Evolutionary conservation across 257 asterid genomes (phyloP).

Genomic region (Scutellaria barbata): DNA sequence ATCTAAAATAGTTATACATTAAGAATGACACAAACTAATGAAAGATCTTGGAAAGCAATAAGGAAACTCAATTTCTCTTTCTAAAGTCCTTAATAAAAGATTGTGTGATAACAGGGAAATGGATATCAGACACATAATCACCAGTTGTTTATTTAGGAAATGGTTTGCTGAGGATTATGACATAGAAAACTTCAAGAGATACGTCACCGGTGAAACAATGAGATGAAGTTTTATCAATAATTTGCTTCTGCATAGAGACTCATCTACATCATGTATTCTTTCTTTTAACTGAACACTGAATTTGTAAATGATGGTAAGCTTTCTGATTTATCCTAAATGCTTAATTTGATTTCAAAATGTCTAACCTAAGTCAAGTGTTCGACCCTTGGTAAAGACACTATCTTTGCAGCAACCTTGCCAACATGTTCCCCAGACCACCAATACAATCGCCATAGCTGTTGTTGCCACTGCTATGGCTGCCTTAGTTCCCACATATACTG

Average conservation of each 20-base stretch:
- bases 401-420: slow-evolving; percentile 65
- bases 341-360: slow-evolving; percentile 56
- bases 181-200: slow-evolving; percentile 4
- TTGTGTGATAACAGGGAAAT: slow-evolving; percentile 1
- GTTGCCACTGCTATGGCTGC: slow-evolving; percentile 77
- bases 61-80: slow-evolving; percentile 1
- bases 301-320: slow-evolving; percentile 35
- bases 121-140: neutral
- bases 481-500: slow-evolving; percentile 63
- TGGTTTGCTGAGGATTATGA: neutral
- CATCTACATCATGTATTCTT: slow-evolving; percentile 25
- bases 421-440: slow-evolving; percentile 75
- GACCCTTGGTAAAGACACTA: slow-evolving; percentile 72
- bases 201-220: slow-evolving; percentile 26
- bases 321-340: slow-evolving; percentile 43
- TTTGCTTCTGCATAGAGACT: slow-evolving; percentile 23
- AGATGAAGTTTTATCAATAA: slow-evolving; percentile 20
- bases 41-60: neutral
- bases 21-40: slow-evolving; percentile 11
- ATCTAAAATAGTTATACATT: neutral
- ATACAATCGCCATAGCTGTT: slow-evolving; percentile 68
- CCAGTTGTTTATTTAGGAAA: neutral
- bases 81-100: slow-evolving; percentile 5
- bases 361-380: slow-evolving; percentile 84
- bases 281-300: slow-evolving; percentile 26